Base-by-base conservation (phyloP, 2,329 filamentous ascomycete species). In the Ceratocystis huliohia region DNA sequence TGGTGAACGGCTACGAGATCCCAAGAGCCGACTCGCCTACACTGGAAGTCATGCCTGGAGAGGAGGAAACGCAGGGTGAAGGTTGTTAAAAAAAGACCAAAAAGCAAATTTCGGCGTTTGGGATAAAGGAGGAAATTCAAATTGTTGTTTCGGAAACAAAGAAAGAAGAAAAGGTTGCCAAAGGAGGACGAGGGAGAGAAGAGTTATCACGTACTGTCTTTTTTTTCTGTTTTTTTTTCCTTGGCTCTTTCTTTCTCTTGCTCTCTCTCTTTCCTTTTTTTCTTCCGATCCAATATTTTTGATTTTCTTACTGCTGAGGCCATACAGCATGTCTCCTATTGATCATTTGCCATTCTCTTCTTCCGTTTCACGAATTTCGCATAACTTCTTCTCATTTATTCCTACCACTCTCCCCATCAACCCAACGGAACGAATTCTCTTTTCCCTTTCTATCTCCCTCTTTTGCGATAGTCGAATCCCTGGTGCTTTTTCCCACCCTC, bases 21-120 rank as follows among this genome's bases (percentile, higher is more conserved):
- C 63, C 41, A 22, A 44, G 62, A 28, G 63, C 63, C 25, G 66
- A 67, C 62, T 67, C 59, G 22, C 61, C 65, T 37, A 66, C 65
- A 53, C 33, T 67, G 45, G 46, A 61, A 25, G 61, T 61, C 63
- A 61, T 56, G 57, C 57, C 46, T 63, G 46, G 50, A 65, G 66
- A 63, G 45, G 46, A 61, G 59, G 48, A 41, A 44, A 56, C 46
- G 46, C 46, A 30, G 63, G 46, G 33, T 44, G 48, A 37, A 53
- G 63, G 22, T 22, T 64, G 37, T 44, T 56, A 48, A 50, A 56
- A 56, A 64, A 30, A 62, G 56, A 56, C 45, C n/a, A 59, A 59
- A 59, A 59, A 59, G 30, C 50, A 64, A 53, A 64, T 59, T 59
- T 59, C 56, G 63, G 63, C 63, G 63, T 41, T 64, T 56, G 63